Base-by-base conservation (phyloP, 2,329 filamentous ascomycete genomes). In the Beauveria sp. region DNA sequence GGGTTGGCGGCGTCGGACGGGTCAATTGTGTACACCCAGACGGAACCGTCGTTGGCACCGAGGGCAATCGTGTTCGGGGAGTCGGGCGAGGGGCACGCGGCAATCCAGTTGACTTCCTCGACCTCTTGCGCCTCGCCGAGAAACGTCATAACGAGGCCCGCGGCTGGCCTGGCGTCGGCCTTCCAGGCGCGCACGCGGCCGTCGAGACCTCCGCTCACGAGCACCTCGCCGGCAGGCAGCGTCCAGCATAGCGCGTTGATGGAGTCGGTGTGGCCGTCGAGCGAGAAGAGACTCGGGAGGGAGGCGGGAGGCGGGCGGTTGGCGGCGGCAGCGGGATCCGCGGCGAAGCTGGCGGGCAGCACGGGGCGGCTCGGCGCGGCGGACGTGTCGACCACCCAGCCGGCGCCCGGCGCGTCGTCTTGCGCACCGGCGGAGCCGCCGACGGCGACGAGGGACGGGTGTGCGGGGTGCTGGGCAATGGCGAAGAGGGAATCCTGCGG, bases 21-120 rank as follows among this genome's bases (percentile, higher is more conserved):
- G 72, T 92, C 88, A 69, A 97, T 82, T n/a, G 86, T 87, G 77
- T 97, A 96, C 10, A 99, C 89, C 94, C 94, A 99, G 47, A 97
- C 92, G 56, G 88, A 92, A 60, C 94, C 94, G 71, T 99, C 92
- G 41, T 84, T 89, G 40, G 92, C 92, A 61, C 94, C 94, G 8
- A 99, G 78, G 0, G 94, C 94, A 64, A 99, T 72, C 9, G 91
- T 86, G 76, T 97, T 96, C 63, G 88, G 84, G 71, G 90, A 85
- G 6, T 80, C 77, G 14, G 85, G 74, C 63, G 87, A 80, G 1
- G 92, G 92, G 71, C 90, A 96, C 0, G 91, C 76, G 1, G 80
- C 76, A 40, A 97, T 75, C 92, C 93, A 99, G 78, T 94, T 96
- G 70, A 99, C 88, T 75, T 97, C 93, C 67, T 96, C 89, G 10